Evolutionary conservation across 2,329 filamentous ascomycete genomes (phyloP).

Genomic region (Helotiales sp.): DNA sequence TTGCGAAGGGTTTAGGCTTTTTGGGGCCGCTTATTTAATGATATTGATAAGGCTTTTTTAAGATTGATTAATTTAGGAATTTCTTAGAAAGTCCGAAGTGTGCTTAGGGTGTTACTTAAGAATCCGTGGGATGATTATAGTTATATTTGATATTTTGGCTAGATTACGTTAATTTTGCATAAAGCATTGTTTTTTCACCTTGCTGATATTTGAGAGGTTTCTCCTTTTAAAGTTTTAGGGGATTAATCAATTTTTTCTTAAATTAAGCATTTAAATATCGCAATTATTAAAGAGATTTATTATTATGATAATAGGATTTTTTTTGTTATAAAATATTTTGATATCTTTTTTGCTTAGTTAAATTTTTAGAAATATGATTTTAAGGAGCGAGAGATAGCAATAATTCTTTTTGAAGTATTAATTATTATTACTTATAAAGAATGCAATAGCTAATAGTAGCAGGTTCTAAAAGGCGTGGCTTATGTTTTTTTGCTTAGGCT

Average conservation of each 20-base stretch:
- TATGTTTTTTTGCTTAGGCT: neutral
- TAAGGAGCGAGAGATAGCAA: neutral
- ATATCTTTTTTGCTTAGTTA: neutral
- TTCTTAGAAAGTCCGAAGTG: neutral
- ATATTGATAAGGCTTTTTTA: neutral
- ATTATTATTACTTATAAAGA: neutral
- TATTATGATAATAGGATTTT: neutral
- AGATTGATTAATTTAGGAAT: neutral
- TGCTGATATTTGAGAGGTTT: neutral
- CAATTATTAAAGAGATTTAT: neutral
- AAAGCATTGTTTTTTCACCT: neutral
- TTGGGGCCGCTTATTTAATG: neutral
- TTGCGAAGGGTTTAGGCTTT: neutral
- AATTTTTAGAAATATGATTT: neutral
- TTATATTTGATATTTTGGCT: neutral
- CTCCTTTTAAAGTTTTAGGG: conserved; percentile 3
- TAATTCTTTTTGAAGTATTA: neutral
- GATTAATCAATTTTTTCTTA: neutral
- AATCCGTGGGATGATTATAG: neutral
- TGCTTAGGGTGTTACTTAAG: neutral
- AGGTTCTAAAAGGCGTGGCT: neutral
- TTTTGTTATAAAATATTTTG: neutral
- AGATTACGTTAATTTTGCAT: neutral
- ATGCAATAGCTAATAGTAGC: neutral
- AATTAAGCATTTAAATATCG: neutral